Evolutionary conservation across 2,329 filamentous ascomycete species (phyloP).

Genomic region (Arachnopeziza araneosa): DNA sequence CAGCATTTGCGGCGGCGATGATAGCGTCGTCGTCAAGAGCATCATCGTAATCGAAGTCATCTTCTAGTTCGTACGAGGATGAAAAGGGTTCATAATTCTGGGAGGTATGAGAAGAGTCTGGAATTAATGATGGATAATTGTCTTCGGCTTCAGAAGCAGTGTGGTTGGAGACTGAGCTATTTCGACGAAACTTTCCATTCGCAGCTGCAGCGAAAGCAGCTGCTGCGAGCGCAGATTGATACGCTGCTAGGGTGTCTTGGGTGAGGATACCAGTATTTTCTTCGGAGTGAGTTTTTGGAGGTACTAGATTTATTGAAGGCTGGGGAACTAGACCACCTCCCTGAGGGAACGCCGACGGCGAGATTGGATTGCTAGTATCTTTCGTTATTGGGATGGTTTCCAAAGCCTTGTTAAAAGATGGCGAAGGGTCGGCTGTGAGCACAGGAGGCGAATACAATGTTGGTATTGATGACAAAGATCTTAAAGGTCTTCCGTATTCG

Average conservation of each 20-base stretch:
- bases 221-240: constrained; percentile 79
- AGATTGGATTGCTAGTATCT: constrained; percentile 3
- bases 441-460: constrained; percentile 26
- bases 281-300: not conserved
- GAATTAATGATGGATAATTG: constrained; percentile 32
- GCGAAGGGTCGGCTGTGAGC: constrained; percentile 15
- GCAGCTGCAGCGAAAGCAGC: constrained; percentile 73
- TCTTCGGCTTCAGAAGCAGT: constrained; percentile 26
- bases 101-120: constrained; percentile 35
- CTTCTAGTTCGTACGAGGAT: constrained; percentile 30
- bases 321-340: constrained; percentile 18
- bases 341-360: not conserved
- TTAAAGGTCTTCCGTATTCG: constrained; percentile 54
- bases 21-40: constrained; percentile 81
- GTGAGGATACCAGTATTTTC: constrained; percentile 34
- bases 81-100: constrained; percentile 30
- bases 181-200: constrained; percentile 68
- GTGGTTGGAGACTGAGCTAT: constrained; percentile 27
- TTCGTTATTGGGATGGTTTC: constrained; percentile 2
- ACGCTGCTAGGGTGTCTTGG: constrained; percentile 58
- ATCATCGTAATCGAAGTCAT: constrained; percentile 51
- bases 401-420: constrained; percentile 10
- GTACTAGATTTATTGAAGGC: constrained; percentile 15
- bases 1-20: constrained; percentile 91
- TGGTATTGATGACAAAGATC: constrained; percentile 27